phyloP scores from a whole-genome alignment of 169 alveolate species.

The Eimeria falciformis region DNA sequence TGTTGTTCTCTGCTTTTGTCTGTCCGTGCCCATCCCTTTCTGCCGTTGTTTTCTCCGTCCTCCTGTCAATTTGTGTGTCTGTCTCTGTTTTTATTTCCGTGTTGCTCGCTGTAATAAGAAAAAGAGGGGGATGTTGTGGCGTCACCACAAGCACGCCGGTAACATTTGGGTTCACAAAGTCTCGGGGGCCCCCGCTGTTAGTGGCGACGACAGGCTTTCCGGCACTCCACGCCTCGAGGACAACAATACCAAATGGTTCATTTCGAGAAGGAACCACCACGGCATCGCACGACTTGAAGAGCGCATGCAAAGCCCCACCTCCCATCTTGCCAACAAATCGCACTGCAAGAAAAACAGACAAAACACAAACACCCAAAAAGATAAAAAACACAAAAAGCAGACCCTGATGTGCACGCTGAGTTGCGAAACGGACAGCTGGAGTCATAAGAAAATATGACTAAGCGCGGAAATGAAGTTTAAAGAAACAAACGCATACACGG shows the following conservation, averaged over 20 bases:
- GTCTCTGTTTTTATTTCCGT: no score
- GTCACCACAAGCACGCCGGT: slow-evolving; percentile 82
- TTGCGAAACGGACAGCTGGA: no score
- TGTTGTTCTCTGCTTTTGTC: not conserved
- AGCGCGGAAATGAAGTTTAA: no score
- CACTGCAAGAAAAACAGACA: not conserved
- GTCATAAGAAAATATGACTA: no score
- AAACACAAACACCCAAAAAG: no score
- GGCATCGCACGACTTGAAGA: slow-evolving; percentile 88
- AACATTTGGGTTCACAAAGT: slow-evolving; percentile 82
- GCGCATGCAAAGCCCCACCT: slow-evolving; percentile 79
- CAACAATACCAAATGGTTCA: slow-evolving; percentile 89
- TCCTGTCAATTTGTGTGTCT: no score
- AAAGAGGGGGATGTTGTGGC: not conserved
- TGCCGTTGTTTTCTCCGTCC: not conserved
- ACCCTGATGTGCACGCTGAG: not conserved
- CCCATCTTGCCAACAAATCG: slow-evolving; percentile 65
- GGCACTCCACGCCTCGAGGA: slow-evolving; percentile 87
- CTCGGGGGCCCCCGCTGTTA: slow-evolving; percentile 88
- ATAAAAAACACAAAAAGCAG: not conserved
- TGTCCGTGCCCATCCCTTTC: not conserved
- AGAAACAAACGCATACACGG: no score
- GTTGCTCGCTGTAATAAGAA: no score
- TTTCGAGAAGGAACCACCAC: slow-evolving; percentile 87
- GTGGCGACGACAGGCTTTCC: slow-evolving; percentile 88